A percentile compares a stretch with the other conserved stretches of the same genome.
Evolutionary conservation across 371 early-diverging fungal genomes (phyloP).

Genomic region (Mucor saturninus): DNA sequence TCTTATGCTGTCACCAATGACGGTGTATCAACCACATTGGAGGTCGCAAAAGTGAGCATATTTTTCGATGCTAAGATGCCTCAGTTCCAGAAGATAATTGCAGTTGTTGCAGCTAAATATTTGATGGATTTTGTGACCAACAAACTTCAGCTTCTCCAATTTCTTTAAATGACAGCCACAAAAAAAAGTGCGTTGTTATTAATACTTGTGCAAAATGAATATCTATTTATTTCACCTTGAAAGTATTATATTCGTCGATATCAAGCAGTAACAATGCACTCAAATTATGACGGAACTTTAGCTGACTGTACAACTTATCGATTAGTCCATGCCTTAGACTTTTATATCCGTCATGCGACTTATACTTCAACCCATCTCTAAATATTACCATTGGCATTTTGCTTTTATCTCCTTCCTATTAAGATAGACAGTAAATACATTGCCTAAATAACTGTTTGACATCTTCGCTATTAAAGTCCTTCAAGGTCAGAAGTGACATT

Average conservation of each 20-base stretch:
- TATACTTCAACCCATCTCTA: slow-evolving; percentile 1
- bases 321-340: neutral
- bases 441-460: slow-evolving; percentile 2
- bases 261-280: neutral
- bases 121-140: neutral
- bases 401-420: neutral
- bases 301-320: neutral
- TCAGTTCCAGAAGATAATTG: neutral
- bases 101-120: neutral
- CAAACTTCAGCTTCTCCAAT: neutral
- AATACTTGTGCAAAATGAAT: too few relatives aligned
- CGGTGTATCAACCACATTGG: too few relatives aligned
- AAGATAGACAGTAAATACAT: slow-evolving; percentile 2
- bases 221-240: too few relatives aligned
- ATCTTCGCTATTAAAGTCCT: neutral
- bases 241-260: too few relatives aligned
- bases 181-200: neutral
- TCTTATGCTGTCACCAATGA: too few relatives aligned
- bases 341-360: slow-evolving; percentile 1
- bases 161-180: neutral
- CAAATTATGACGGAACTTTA: neutral
- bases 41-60: neutral
- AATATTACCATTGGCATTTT: neutral
- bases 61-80: neutral
- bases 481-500: neutral